phyloP scores from a whole-genome alignment of 1,139 yeast genomes.

The Yamadazyma jaroonii region DNA sequence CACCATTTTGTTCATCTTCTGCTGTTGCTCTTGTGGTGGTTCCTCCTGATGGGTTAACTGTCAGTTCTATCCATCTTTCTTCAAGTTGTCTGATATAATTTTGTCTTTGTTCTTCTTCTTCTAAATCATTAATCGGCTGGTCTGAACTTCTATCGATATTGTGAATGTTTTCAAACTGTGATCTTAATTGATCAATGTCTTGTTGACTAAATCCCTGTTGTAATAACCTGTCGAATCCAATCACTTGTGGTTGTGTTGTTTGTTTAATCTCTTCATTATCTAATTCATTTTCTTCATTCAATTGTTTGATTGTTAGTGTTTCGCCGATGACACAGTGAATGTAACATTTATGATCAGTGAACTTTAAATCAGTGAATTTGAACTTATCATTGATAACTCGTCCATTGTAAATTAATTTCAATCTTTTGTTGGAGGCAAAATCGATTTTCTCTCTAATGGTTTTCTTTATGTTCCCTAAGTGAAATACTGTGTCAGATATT shows the following conservation, averaged over 20 bases:
- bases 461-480: conserved; percentile 14
- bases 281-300: conserved; percentile 58
- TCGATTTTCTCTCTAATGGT: conserved; percentile 26
- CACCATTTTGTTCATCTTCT: conserved; percentile 2
- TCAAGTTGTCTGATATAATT: conserved; percentile 60
- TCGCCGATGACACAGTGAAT: conserved; percentile 86
- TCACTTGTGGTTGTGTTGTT: conserved; percentile 65
- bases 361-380: conserved; percentile 48
- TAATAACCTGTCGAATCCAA: conserved; percentile 82
- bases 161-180: conserved; percentile 70
- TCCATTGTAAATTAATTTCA: conserved; percentile 75
- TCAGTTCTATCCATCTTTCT: conserved; percentile 88
- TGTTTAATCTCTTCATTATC: conserved; percentile 48
- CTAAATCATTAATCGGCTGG: conserved; percentile 37
- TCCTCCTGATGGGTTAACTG: conserved; percentile 35
- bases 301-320: conserved; percentile 52
- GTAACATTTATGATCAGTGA: conserved; percentile 35
- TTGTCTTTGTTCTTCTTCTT: conserved; percentile 38
- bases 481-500: conserved; percentile 2
- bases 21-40: conserved; percentile 7
- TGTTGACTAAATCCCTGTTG: conserved; percentile 80
- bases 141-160: conserved; percentile 11
- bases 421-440: conserved; percentile 42
- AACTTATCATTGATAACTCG: conserved; percentile 62
- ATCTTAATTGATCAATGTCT: conserved; percentile 68